Base-by-base conservation (phyloP, 164 flowering plant genomes). In the Hamamelis virginiana region DNA sequence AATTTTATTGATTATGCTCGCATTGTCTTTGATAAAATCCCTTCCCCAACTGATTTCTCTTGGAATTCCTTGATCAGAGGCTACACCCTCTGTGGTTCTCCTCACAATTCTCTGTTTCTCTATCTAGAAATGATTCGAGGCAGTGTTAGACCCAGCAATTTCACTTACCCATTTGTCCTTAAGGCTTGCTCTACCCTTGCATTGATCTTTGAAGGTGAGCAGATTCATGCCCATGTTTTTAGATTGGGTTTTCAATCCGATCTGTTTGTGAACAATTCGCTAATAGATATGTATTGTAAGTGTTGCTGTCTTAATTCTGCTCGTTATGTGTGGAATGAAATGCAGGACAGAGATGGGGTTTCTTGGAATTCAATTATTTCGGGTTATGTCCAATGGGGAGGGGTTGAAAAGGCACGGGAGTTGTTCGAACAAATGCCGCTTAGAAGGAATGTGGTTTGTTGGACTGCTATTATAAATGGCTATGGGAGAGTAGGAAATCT, bases 401-500 rank as follows among this genome's bases (percentile, higher is more conserved):
- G 75, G 56, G 28, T 79, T 9, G 71, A 26, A 12, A 22, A 44
- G 14, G 82, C 82, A 2, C 67, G 67, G 15, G 52, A 47, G 19
- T 45, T 81, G 79, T 79, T 79, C 41, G 80, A 72, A 12, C 75
- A 68, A 52, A 79, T 79, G 75, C 76, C 78, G 8, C 21, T 74
- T 19, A 68, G 72, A 53, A 78, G 78, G 68, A 81, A 67, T 76
- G 80, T 72, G 57, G 72, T 76, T 56, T 76, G 72, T 70, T 78
- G 84, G 84, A 76, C 80, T 27, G 58, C 82, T 25, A 46, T 81
- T 74, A 74, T 81, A 14, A 71, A 76, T 75, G 84, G 80, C 66
- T 74, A 76, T 67, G 80, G 82, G 12, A 75, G 56, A 62, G 61
- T 57, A 48, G 81, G 82, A 25, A 62, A 67, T 64, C 25, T 74